Evolutionary conservation across 2,329 filamentous ascomycete genomes (phyloP), one percentile per base, ranked within the genome.

Genomic region (Colletotrichum noveboracense): DNA sequence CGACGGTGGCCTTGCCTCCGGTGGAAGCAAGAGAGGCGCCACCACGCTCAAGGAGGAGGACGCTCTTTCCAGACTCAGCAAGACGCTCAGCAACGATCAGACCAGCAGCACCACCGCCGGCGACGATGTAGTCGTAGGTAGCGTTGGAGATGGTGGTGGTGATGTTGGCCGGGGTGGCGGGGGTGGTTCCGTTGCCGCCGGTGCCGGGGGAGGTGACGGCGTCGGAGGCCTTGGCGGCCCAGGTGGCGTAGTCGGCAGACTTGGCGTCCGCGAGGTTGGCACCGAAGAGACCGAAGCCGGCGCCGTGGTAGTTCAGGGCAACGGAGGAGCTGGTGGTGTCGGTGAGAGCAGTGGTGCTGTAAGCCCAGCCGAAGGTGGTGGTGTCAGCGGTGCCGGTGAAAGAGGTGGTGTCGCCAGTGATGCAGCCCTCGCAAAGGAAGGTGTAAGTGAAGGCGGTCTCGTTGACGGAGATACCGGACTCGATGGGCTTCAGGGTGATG

Each of bases 401-500:
- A 58, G 80, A 78, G 34, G 79, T 78, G 1, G 80, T 77, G 70
- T 83, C 82, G 6, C 77, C 77, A 12, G 79, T 81, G 67, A 85
- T 79, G 77, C 86, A 87, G 61, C 82, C 81, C 66, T 80, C 79
- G 81, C 88, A 90, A 56, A 89, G 81, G 81, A 89, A 90, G 12
- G 88, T 89, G 78, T 86, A 88, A 8, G 84, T 85, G 80, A 86
- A 86, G 79, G 88, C 85, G 4, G 87, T 89, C 67, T 79, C 81
- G 81, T 89, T 89, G 74, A 87, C 79, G 71, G 85, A 87, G 16
- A 86, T 88, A 9, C 87, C 87, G 18, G 85, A 85, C 21, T 85
- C 79, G 77, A 89, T 89, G n/a, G 86, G 83, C n/a, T 80, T 78
- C 30, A 86, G 78, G 52, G 83, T 81, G 56, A 86, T 83, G 18